A percentile compares a stretch with the other conserved stretches of the same genome.
phyloP scores from a whole-genome alignment of 2,329 filamentous ascomycete genomes.

The Botryotinia convoluta region DNA sequence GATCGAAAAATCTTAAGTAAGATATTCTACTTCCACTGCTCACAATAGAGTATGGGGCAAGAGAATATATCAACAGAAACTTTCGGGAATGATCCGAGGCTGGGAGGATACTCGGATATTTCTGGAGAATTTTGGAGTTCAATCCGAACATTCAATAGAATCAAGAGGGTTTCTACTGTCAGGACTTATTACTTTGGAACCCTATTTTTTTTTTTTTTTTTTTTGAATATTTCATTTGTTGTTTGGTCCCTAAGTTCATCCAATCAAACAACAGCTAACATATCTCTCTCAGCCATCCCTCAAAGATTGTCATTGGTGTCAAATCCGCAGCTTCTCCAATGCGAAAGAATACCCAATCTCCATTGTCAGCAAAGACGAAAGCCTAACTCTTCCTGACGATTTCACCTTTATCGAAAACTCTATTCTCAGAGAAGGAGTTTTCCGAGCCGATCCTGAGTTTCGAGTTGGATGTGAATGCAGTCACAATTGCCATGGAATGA shows the following conservation, averaged over 20 bases:
- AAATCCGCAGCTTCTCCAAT: constrained; percentile 54
- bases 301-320: constrained; percentile 43
- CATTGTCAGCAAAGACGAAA: constrained; percentile 62
- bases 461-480: constrained; percentile 67
- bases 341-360: constrained; percentile 53
- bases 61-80: background rate
- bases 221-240: background rate
- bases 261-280: background rate
- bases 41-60: background rate
- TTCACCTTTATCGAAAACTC: constrained; percentile 69
- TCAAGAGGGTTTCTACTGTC: background rate
- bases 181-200: background rate
- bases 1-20: background rate
- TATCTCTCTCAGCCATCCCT: constrained; percentile 8
- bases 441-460: constrained; percentile 58
- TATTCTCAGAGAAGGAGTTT: constrained; percentile 58
- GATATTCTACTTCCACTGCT: background rate
- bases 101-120: background rate
- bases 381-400: constrained; percentile 53
- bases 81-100: background rate
- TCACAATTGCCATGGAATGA: constrained; percentile 62
- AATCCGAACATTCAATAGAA: background rate
- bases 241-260: fast-evolving
- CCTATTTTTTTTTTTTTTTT: background rate
- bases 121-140: background rate